These are phyloP conservation scores for Salix viminalis DNA, from an alignment of 345 rosid species.

Conservation along the genomic window DNA sequence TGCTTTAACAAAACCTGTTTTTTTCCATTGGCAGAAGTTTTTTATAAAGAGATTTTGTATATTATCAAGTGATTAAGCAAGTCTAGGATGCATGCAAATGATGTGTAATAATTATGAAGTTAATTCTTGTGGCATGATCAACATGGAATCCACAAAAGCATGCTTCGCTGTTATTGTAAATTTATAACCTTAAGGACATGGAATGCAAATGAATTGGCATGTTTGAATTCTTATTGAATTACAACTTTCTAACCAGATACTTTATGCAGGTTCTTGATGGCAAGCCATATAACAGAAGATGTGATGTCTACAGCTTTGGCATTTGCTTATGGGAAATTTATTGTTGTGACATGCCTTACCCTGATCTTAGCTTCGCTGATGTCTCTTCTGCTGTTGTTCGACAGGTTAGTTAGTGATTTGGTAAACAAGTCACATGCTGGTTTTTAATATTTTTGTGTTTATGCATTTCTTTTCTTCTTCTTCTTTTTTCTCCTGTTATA, in stretches of 20 bases:
- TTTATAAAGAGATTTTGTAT: background rate
- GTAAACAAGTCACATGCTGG: background rate
- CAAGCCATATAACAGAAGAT: constrained; percentile 84
- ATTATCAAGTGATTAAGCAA: background rate
- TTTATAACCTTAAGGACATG: background rate
- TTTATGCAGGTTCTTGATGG: constrained; percentile 73
- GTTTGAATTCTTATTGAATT: background rate
- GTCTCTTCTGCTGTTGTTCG: constrained; percentile 77
- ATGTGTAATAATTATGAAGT: background rate
- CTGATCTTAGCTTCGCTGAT: constrained; percentile 77
- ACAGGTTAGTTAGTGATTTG: constrained; percentile 46
- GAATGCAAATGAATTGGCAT: background rate
- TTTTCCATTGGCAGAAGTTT: background rate
- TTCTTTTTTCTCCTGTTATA: background rate
- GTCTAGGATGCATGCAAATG: background rate
- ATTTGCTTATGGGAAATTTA: constrained; percentile 96
- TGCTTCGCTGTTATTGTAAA: background rate
- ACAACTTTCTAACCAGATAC: constrained; percentile 4
- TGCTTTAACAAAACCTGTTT: constrained; percentile 1
- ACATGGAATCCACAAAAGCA: background rate
- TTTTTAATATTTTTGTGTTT: background rate
- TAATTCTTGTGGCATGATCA: background rate
- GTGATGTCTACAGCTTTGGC: constrained; percentile 96
- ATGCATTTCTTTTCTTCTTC: background rate
- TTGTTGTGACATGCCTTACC: constrained; percentile 93